A percentile compares a stretch with the other conserved stretches of the same genome.
These are phyloP conservation scores for Solanum corneliomulleri DNA, from an alignment of 257 asterid genomes.

Conservation along the genomic window DNA sequence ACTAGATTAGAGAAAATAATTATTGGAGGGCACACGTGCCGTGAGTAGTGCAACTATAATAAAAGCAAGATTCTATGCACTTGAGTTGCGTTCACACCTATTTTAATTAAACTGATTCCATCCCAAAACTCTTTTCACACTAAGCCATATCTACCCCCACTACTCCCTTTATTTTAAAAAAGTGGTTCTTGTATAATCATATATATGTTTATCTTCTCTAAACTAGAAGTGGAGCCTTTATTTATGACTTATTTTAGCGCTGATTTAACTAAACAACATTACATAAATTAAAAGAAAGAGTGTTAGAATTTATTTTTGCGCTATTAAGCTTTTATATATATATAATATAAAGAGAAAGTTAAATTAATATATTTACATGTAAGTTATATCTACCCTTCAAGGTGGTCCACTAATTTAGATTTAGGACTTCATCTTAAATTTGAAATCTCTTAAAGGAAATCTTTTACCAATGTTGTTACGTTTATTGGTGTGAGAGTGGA, in stretches of 20 bases:
- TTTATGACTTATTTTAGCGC: not conserved
- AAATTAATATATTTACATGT: not conserved
- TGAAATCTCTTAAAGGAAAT: too few species aligned
- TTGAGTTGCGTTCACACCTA: not conserved
- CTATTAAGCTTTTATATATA: too few species aligned
- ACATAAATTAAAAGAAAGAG: too few species aligned
- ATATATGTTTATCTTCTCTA: not conserved
- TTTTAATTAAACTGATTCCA: not conserved
- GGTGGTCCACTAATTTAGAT: too few species aligned
- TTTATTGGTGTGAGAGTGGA: too few species aligned
- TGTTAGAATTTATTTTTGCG: too few species aligned
- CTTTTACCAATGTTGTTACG: too few species aligned
- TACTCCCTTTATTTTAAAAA: not conserved
- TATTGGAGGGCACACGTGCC: not conserved
- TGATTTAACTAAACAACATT: not conserved
- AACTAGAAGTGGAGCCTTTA: not conserved
- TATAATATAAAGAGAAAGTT: too few species aligned
- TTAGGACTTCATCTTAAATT: too few species aligned
- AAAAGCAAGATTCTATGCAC: not conserved
- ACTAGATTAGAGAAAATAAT: too few species aligned
- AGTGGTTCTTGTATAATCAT: too few species aligned
- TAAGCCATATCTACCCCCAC: not conserved
- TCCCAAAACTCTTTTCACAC: not conserved
- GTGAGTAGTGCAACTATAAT: not conserved
- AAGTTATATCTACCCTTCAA: not conserved